These are phyloP conservation scores for Macrolepiota fuliginosa DNA, from an alignment of 768 basidiomycete genomes.

Conservation along the genomic window DNA sequence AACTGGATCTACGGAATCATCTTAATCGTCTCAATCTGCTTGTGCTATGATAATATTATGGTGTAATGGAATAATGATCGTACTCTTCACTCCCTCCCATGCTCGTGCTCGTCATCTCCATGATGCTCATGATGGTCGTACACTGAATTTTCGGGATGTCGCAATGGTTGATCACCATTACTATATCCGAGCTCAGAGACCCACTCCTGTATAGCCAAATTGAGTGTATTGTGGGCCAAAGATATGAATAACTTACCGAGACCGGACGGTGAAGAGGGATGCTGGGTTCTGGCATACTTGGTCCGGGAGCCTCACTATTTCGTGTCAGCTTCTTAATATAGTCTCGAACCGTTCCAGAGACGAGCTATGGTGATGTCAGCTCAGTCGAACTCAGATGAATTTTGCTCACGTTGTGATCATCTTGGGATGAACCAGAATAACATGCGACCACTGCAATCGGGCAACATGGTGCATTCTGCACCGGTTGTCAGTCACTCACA, in stretches of 20 bases:
- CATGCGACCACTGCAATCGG: slow-evolving; percentile 77
- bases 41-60: not conserved
- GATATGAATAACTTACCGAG: slow-evolving; percentile 18
- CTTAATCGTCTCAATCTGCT: not conserved
- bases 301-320: slow-evolving; percentile 29
- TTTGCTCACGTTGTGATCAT: slow-evolving; percentile 68
- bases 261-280: slow-evolving; percentile 27
- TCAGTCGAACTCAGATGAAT: not conserved
- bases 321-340: slow-evolving; percentile 61
- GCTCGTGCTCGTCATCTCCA: not conserved
- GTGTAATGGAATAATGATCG: not conserved
- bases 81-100: not conserved
- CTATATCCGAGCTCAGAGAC: not conserved
- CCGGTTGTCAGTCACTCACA: not conserved
- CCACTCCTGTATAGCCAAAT: slow-evolving; percentile 2
- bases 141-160: not conserved
- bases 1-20: not conserved
- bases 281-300: slow-evolving; percentile 31
- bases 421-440: slow-evolving; percentile 78
- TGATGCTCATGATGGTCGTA: slow-evolving; percentile 3
- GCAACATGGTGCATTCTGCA: slow-evolving; percentile 77
- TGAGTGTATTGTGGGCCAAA: not conserved
- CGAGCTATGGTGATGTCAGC: slow-evolving; percentile 41
- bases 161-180: not conserved
- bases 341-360: slow-evolving; percentile 63